Evolutionary conservation across 371 early-diverging fungal species (phyloP).

Genomic region (Lichtheimia ramosa): DNA sequence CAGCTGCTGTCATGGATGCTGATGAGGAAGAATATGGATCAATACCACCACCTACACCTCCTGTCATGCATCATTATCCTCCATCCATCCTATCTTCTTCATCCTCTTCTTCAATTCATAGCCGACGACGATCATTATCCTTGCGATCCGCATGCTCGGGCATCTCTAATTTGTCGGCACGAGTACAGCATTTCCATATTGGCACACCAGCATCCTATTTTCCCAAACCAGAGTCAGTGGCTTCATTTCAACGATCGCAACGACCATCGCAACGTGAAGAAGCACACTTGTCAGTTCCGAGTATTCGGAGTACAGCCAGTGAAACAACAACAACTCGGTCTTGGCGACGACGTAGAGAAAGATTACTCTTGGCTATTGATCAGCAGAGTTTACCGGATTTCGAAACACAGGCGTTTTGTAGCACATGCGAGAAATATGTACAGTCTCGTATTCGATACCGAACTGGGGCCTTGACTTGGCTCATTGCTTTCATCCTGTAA

Average conservation of each 20-base stretch:
- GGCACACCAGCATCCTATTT: slow-evolving; percentile 21
- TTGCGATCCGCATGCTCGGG: slow-evolving; percentile 19
- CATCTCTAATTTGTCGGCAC: slow-evolving; percentile 15
- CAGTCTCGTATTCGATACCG: slow-evolving; percentile 40
- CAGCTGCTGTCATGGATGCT: no score
- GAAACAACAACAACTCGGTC: slow-evolving; percentile 8
- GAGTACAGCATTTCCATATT: slow-evolving; percentile 15
- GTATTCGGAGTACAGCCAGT: slow-evolving; percentile 1
- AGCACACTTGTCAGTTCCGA: no score
- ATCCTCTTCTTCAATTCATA: not conserved
- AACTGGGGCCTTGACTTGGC: slow-evolving; percentile 35
- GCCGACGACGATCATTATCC: slow-evolving; percentile 1
- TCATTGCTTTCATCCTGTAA: slow-evolving; percentile 35
- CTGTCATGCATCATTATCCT: no score
- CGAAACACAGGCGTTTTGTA: slow-evolving; percentile 38
- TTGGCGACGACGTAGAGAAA: slow-evolving; percentile 21
- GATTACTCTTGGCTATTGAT: slow-evolving; percentile 11
- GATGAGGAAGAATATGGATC: no score
- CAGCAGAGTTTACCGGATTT: slow-evolving; percentile 30
- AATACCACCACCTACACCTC: no score
- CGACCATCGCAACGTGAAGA: not conserved
- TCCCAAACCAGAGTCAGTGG: not conserved
- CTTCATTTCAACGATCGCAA: not conserved
- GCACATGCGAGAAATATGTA: slow-evolving; percentile 33
- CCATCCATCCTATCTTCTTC: not conserved